Conservation (phyloP, 2,329 filamentous ascomycete species). For the Aschersonia sp. region DNA sequence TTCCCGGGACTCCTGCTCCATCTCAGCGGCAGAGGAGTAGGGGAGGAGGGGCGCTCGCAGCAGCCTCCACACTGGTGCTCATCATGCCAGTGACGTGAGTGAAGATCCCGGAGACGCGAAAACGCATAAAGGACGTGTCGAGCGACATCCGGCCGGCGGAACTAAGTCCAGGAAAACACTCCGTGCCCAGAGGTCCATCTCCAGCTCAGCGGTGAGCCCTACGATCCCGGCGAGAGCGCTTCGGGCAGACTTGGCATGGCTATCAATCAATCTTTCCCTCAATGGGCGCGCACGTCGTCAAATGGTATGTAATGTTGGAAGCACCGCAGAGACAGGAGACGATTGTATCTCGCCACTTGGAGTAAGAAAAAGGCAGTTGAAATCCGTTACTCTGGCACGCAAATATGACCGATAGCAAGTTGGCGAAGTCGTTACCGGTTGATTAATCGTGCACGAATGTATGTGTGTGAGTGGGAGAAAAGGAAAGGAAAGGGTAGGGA, state of each 20-base stretch:
- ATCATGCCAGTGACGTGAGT: no score
- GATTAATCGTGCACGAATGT: slow-evolving; percentile 42
- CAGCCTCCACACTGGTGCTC: no score
- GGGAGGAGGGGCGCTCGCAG: no score
- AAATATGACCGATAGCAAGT: slow-evolving; percentile 47
- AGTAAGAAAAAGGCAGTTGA: slow-evolving; percentile 11
- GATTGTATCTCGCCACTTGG: slow-evolving; percentile 6
- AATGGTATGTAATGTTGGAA: slow-evolving; percentile 13
- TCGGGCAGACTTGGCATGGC: neutral
- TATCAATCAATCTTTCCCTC: no score
- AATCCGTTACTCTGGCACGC: slow-evolving; percentile 37
- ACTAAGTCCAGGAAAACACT: no score
- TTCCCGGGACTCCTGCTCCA: no score
- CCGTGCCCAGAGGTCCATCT: no score
- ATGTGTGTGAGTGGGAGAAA: slow-evolving; percentile 32
- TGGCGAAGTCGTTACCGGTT: slow-evolving; percentile 35
- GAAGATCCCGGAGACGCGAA: no score
- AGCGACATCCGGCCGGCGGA: no score
- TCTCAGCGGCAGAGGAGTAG: no score
- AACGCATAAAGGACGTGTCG: no score
- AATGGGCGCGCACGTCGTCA: neutral
- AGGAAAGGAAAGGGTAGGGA: slow-evolving; percentile 10
- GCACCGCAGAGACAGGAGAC: slow-evolving; percentile 13
- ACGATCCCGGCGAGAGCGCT: neutral
- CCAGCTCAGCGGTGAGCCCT: no score